A percentile compares a stretch with the other conserved stretches of the same genome.
Evolutionary conservation across 2,329 filamentous ascomycete species (phyloP).

Genomic region (Lasiodiplodia hormozganensis): DNA sequence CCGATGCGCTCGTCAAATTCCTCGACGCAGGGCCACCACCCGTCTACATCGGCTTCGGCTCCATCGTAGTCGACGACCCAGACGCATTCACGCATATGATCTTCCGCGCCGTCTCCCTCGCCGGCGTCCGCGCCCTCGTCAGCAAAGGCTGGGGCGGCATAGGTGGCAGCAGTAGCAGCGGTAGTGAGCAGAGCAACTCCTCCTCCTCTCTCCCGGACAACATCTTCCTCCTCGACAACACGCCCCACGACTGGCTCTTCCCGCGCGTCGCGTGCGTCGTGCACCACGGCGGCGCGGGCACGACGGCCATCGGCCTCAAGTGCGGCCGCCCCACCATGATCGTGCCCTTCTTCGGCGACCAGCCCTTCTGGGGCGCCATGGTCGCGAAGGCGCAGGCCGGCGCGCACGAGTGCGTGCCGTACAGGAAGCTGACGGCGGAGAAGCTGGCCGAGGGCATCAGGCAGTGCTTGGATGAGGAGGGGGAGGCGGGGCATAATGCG

Average conservation of each 20-base stretch:
- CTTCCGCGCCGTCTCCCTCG: conserved; percentile 69
- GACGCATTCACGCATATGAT: conserved; percentile 73
- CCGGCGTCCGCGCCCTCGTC: conserved; percentile 73
- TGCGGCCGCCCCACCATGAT: conserved; percentile 76
- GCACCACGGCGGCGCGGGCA: conserved; percentile 69
- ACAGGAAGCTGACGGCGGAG: conserved; percentile 70
- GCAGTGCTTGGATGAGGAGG: conserved; percentile 67
- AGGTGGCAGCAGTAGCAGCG: conserved; percentile 55
- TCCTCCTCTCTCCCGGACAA: conserved; percentile 55
- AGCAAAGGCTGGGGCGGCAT: conserved; percentile 79
- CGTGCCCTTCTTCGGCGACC: conserved; percentile 81
- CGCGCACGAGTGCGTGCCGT: conserved; percentile 67
- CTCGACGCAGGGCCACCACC: conserved; percentile 58
- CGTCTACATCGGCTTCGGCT: conserved; percentile 78
- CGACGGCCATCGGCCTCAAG: conserved; percentile 76
- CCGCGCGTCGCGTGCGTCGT: conserved; percentile 21
- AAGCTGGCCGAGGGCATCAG: conserved; percentile 74
- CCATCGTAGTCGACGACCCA: conserved; percentile 76
- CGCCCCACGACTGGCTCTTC: conserved; percentile 80
- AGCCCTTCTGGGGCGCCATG: conserved; percentile 79
- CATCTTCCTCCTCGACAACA: conserved; percentile 76
- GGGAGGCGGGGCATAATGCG: conserved; percentile 64
- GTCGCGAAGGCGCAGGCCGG: conserved; percentile 69
- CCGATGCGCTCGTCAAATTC: conserved; percentile 56
- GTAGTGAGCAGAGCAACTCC: too few relatives aligned